Percentiles rank a stretch among this genome's conserved stretches.
phyloP scores from a whole-genome alignment of 148 eudicot species.

The Silene conica region DNA sequence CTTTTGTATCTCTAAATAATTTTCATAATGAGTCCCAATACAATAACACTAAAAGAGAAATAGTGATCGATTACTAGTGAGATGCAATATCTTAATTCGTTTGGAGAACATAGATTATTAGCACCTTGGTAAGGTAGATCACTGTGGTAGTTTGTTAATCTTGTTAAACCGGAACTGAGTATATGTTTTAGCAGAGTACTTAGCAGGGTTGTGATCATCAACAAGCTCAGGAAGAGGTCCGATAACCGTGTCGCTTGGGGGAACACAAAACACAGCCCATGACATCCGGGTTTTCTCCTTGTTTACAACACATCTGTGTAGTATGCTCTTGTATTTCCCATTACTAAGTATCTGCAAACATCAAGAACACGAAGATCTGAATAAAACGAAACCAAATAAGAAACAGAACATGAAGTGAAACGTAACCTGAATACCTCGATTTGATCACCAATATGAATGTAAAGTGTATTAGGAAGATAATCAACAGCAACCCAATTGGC shows the following conservation, averaged over 20 bases:
- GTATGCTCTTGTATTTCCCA: slow-evolving; percentile 49
- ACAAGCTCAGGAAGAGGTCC: slow-evolving; percentile 40
- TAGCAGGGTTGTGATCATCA: slow-evolving; percentile 31
- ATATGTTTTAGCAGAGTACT: slow-evolving; percentile 35
- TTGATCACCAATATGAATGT: slow-evolving; percentile 52
- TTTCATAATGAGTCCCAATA: no score
- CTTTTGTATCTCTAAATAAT: no score
- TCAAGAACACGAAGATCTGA: not conserved
- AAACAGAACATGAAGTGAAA: no score
- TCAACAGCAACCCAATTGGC: slow-evolving; percentile 39
- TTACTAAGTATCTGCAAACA: slow-evolving; percentile 43
- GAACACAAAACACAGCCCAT: slow-evolving; percentile 49
- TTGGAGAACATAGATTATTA: no score
- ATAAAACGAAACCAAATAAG: no score
- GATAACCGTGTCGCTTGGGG: slow-evolving; percentile 27
- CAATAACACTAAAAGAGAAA: no score
- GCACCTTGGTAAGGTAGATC: not conserved
- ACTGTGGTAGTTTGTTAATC: slow-evolving; percentile 38
- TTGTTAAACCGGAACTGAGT: slow-evolving; percentile 33
- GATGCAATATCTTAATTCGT: no score
- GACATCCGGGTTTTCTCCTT: slow-evolving; percentile 45
- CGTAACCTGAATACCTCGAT: slow-evolving; percentile 30
- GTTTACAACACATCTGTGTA: slow-evolving; percentile 46
- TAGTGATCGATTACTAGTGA: no score
- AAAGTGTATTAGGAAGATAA: slow-evolving; percentile 40